Evolutionary conservation across 768 basidiomycete species (phyloP), one percentile per base, ranked within the genome.

Genomic region (Ephemerocybe angulata): DNA sequence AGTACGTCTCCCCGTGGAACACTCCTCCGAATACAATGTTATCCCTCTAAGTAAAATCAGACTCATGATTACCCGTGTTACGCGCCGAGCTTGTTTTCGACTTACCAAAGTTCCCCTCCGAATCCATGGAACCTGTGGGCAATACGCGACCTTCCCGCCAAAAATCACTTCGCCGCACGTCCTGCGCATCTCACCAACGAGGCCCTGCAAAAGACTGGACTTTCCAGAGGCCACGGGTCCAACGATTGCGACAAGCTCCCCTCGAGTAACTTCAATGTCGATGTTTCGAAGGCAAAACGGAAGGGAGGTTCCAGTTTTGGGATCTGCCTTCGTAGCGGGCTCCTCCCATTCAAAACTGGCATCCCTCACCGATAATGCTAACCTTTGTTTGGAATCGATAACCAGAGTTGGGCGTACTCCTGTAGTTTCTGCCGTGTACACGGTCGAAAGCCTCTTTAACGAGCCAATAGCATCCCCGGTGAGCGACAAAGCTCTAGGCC

Each of bases 41-140:
- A 42, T 87, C 83, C 57, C 84, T 70, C 79, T 86, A 8, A 54
- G 29, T 30, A 28, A 21, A 41, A 21, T 25, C 54, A 37, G 50
- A 44, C 10, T 25, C 28, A 6, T 11, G 17, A 48, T 6, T 15
- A 11, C 15, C 5, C 17, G 2, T 28, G 12, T 21, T 42, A 79
- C 12, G 5, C 10, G 2, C 2, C 22, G 12, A 22, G 4, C 12
- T 21, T 10, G 5, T 10, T 7, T 15, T 13, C 22, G 15, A 27
- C 44, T 44, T 52, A 84, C 84, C 63, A 85, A 60, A 6, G 81
- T 75, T 0, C 81, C 80, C 63, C 87, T 88, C 65, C 87, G 85
- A 48, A 90, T 88, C 87, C 87, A 90, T 0, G 87, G 84, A 0
- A 78, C 80, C 67, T 90, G 88, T 17, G 86, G 77, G 62, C 85